These are phyloP conservation scores for Hyphopichia wangnamkhiaoensis DNA, from an alignment of 1,139 yeast species.

Conservation along the genomic window DNA sequence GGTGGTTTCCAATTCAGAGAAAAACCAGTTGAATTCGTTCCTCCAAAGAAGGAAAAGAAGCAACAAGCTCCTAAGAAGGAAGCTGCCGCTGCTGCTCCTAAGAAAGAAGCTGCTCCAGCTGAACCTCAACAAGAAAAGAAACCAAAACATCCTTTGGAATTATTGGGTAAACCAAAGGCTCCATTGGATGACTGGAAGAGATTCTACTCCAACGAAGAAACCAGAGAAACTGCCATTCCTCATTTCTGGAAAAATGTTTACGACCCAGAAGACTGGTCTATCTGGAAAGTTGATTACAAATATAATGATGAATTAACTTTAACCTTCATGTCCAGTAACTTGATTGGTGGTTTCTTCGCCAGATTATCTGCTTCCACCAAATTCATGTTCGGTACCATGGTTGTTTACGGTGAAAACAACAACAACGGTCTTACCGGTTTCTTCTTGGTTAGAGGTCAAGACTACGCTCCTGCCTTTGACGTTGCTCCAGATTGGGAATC, in stretches of 20 bases:
- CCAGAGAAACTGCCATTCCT: conserved; percentile 92
- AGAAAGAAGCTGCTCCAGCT: conserved; percentile 38
- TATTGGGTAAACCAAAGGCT: conserved; percentile 72
- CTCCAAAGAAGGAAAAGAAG: conserved; percentile 83
- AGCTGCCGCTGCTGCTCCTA: conserved; percentile 37
- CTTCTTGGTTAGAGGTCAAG: conserved; percentile 95
- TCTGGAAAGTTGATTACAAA: conserved; percentile 95
- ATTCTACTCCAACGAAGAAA: conserved; percentile 94
- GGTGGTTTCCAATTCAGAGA: conserved; percentile 58
- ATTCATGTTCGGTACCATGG: conserved; percentile 90
- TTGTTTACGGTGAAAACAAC: conserved; percentile 98
- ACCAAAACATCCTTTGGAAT: conserved; percentile 90
- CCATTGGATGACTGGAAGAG: conserved; percentile 96
- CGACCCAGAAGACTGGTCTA: conserved; percentile 91
- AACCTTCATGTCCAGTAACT: conserved; percentile 98
- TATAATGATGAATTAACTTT: conserved; percentile 96
- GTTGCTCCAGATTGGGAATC: conserved; percentile 99
- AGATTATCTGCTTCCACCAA: conserved; percentile 90
- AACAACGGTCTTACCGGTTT: conserved; percentile 97
- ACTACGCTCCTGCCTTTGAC: conserved; percentile 83
- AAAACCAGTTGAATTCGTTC: conserved; percentile 65
- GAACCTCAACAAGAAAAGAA: conserved; percentile 53
- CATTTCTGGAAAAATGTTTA: conserved; percentile 95
- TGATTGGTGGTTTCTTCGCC: conserved; percentile 97
- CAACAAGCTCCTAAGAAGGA: conserved; percentile 31